phyloP scores from a whole-genome alignment of 768 basidiomycete genomes.

The Arthromyces matolae region DNA sequence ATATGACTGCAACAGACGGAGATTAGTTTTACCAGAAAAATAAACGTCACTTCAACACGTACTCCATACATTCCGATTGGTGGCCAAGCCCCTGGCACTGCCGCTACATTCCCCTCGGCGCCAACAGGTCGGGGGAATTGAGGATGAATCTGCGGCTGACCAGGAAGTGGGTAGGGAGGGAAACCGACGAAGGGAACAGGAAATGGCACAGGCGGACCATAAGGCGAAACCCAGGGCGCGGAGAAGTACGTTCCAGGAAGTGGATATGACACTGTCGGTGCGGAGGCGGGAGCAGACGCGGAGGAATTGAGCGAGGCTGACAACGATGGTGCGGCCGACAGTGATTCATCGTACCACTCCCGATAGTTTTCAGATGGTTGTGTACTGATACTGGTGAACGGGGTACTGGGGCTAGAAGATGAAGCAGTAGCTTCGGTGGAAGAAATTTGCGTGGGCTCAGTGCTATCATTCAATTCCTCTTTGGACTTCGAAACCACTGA shows the following conservation, averaged over 20 bases:
- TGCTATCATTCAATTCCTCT: background rate
- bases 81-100: slow-evolving; percentile 34
- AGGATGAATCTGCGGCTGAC: slow-evolving; percentile 23
- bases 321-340: slow-evolving; percentile 34
- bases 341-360: slow-evolving; percentile 43
- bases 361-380: slow-evolving; percentile 33
- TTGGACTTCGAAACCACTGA: slow-evolving; percentile 1
- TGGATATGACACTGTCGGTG: slow-evolving; percentile 29
- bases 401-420: slow-evolving; percentile 15
- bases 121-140: slow-evolving; percentile 31
- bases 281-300: slow-evolving; percentile 15
- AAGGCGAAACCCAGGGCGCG: slow-evolving; percentile 52
- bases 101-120: slow-evolving; percentile 35
- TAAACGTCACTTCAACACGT: slow-evolving; percentile 18
- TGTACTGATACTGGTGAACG: slow-evolving; percentile 12
- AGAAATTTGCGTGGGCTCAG: background rate
- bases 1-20: slow-evolving; percentile 36
- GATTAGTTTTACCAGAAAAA: background rate
- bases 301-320: slow-evolving; percentile 32
- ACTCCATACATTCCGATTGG: slow-evolving; percentile 45
- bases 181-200: slow-evolving; percentile 51
- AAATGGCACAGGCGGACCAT: slow-evolving; percentile 47
- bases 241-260: slow-evolving; percentile 43
- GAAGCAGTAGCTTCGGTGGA: slow-evolving; percentile 15
- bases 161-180: slow-evolving; percentile 39